Conservation (phyloP, 345 rosid species). For the Populus simonii region DNA sequence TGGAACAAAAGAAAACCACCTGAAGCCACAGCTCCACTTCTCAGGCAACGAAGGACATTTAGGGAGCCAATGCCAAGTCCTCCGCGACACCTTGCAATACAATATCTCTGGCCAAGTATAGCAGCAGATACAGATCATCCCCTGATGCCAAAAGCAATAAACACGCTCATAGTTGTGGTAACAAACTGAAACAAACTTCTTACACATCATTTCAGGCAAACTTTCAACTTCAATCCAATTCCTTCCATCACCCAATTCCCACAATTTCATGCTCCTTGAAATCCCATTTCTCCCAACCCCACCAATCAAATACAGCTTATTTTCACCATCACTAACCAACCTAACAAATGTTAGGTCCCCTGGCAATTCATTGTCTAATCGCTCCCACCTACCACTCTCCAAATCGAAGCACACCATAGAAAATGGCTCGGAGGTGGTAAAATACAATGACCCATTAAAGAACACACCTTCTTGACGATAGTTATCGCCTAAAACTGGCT, state of each 20-base stretch:
- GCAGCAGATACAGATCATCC: slow-evolving; percentile 80
- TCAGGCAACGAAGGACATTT: slow-evolving; percentile 81
- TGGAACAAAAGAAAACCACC: slow-evolving; percentile 89
- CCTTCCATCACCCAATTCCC: slow-evolving; percentile 46
- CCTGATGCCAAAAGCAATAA: slow-evolving; percentile 84
- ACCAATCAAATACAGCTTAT: slow-evolving; percentile 68
- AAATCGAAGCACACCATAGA: slow-evolving; percentile 45
- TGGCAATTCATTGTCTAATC: slow-evolving; percentile 36
- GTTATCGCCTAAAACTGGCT: slow-evolving; percentile 38
- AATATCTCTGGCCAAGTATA: slow-evolving; percentile 94
- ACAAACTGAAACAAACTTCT: slow-evolving; percentile 76
- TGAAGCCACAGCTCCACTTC: slow-evolving; percentile 89
- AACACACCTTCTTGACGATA: slow-evolving; percentile 59
- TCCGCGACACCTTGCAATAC: slow-evolving; percentile 58
- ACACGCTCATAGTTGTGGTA: slow-evolving; percentile 88
- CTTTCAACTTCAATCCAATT: slow-evolving; percentile 58
- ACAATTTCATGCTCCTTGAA: slow-evolving; percentile 65
- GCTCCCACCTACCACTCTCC: slow-evolving; percentile 47
- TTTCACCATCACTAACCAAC: slow-evolving; percentile 49
- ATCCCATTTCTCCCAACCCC: slow-evolving; percentile 82
- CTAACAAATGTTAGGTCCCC: slow-evolving; percentile 59
- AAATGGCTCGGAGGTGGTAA: slow-evolving; percentile 63
- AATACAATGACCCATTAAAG: slow-evolving; percentile 54
- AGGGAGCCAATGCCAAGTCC: slow-evolving; percentile 92
- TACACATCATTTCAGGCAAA: slow-evolving; percentile 71